A percentile compares a stretch with the other conserved stretches of the same genome.
Evolutionary conservation across 768 basidiomycete species (phyloP).

Genomic region (Hericium coralloides): DNA sequence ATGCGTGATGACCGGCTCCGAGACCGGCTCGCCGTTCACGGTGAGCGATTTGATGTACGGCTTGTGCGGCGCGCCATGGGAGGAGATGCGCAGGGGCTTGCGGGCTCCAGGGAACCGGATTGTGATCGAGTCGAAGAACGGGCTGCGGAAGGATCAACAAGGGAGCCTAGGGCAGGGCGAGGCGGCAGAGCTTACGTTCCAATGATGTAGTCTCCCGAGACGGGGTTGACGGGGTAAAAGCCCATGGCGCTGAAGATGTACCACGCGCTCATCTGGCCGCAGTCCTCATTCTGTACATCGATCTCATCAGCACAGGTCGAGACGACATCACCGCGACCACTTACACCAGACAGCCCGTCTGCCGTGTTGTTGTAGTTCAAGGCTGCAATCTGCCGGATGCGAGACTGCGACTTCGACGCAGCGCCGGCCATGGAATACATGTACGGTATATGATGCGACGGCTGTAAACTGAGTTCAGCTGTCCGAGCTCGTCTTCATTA

Average conservation of each 20-base stretch:
- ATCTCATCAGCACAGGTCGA: neutral
- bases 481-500: neutral
- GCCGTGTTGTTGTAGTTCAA: slow-evolving; percentile 60
- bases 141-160: slow-evolving; percentile 19
- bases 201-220: slow-evolving; percentile 64
- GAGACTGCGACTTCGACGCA: slow-evolving; percentile 60
- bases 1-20: slow-evolving; percentile 46
- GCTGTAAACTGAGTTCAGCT: slow-evolving; percentile 29
- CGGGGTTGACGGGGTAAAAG: slow-evolving; percentile 81
- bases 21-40: slow-evolving; percentile 40
- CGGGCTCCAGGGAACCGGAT: slow-evolving; percentile 41
- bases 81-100: slow-evolving; percentile 39
- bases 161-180: neutral
- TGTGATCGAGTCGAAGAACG: slow-evolving; percentile 45
- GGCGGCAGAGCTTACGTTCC: slow-evolving; percentile 44
- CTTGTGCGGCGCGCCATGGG: slow-evolving; percentile 47
- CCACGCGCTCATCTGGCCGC: slow-evolving; percentile 89
- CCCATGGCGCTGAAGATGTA: slow-evolving; percentile 77
- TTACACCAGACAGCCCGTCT: slow-evolving; percentile 66
- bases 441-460: slow-evolving; percentile 83
- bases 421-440: slow-evolving; percentile 68
- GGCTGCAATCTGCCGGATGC: slow-evolving; percentile 57
- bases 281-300: slow-evolving; percentile 66
- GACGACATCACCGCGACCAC: slow-evolving; percentile 11
- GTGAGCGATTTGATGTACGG: slow-evolving; percentile 53